A percentile compares a stretch with the other conserved stretches of the same genome.
Evolutionary conservation across 768 basidiomycete species (phyloP).

Genomic region (Boletellus emodensis): DNA sequence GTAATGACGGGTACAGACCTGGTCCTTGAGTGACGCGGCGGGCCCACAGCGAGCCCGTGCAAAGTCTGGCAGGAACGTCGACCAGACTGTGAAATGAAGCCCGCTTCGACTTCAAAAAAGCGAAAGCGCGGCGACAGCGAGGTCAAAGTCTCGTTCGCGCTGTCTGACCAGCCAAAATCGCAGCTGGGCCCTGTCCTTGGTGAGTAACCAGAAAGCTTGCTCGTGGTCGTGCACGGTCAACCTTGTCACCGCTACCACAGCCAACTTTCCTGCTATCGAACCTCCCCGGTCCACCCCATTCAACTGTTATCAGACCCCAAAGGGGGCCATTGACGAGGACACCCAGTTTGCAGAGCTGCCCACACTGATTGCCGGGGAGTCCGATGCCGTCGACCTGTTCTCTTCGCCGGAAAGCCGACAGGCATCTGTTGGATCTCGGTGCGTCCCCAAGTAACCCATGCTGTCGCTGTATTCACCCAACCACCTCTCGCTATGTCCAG

Average conservation of each 20-base stretch:
- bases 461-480: background rate
- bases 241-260: conserved; percentile 32
- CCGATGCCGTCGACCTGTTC: conserved; percentile 77
- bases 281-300: conserved; percentile 59
- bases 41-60: background rate
- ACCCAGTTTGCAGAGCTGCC: conserved; percentile 30
- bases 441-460: conserved; percentile 24
- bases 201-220: conserved; percentile 27
- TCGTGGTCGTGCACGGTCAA: conserved; percentile 26
- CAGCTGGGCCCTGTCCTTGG: conserved; percentile 52
- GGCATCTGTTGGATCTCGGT: conserved; percentile 67
- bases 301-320: conserved; percentile 49
- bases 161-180: conserved; percentile 32
- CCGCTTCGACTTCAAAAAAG: conserved; percentile 38
- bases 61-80: conserved; percentile 11
- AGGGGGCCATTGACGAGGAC: conserved; percentile 22
- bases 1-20: conserved; percentile 19
- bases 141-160: conserved; percentile 34
- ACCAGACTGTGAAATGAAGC: conserved; percentile 18
- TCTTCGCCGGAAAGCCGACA: conserved; percentile 53
- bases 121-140: conserved; percentile 44
- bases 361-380: conserved; percentile 72
- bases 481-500: conserved; percentile 32
- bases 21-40: conserved; percentile 17
- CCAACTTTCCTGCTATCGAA: conserved; percentile 61